Evolutionary conservation across 179 eudicot genomes (phyloP), one percentile per base, ranked within the genome.

Genomic region (Patellifolia procumbens): DNA sequence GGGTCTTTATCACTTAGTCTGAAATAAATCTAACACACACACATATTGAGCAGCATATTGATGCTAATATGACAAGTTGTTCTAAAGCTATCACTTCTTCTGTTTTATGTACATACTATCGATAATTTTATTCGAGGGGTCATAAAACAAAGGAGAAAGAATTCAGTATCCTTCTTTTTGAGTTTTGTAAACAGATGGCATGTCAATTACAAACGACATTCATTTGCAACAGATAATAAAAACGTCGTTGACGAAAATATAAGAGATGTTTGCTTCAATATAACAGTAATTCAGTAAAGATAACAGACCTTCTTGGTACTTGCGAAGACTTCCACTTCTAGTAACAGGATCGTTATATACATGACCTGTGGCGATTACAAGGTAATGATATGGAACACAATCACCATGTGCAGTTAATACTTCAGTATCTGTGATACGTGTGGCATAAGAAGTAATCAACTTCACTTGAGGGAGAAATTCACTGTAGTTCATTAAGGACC

Each of bases 331-430:
- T 66, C 83, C 90, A 42, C 26, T 49, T 83, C 82, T 88, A 22
- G 90, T 76, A 5, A 35, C 58, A 45, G 88, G 78, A 74, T 66
- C 75, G 39, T 76, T 13, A 43, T 79, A 78, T 24, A 53, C 73
- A 71, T 89, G 90, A 31, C 96, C 96, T 0, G 96, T 87, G 73
- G 96, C 96, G 65, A 91, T 82, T 11, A 89, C 85, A 74, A 88
- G 85, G 82, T 86, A 91, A 78, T 91, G 91, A 68, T 88, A 91
- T 1, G 77, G 84, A 75, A 88, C 62, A 43, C 0, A 29, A 45
- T 60, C 74, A 59, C 93, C 96, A 15, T 84, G 56, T 67, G 79
- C 85, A 34, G 96, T 91, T 48, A 68, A 1, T 5, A 91, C 86
- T 80, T 84, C 86, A 76, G 28, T 74, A 53, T 80, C 87, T 31